These are phyloP conservation scores for Aaosphaeria pasadenensis DNA, from an alignment of 2,329 filamentous ascomycete species.

Conservation along the genomic window DNA sequence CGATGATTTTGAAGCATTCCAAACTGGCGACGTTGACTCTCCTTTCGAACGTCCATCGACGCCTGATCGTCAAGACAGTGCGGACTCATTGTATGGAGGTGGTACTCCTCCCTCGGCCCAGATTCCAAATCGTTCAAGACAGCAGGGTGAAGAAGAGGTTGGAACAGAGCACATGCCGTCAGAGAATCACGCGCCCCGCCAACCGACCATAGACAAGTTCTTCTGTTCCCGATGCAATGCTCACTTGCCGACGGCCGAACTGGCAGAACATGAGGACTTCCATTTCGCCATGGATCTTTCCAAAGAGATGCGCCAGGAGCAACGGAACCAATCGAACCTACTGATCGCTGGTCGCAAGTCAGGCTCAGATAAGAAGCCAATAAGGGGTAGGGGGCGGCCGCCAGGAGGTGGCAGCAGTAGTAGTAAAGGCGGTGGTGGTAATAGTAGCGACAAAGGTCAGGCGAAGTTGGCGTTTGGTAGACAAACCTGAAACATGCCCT, in stretches of 20 bases:
- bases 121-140: not conserved
- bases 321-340: constrained; percentile 13
- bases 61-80: constrained; percentile 1
- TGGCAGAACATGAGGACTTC: constrained; percentile 84
- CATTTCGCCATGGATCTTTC: constrained; percentile 89
- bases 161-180: constrained; percentile 4
- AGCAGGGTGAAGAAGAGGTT: not conserved
- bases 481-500: not conserved
- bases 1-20: not conserved
- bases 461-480: constrained; percentile 43
- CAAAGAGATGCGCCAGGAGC: constrained; percentile 47
- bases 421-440: constrained; percentile 36
- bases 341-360: constrained; percentile 6
- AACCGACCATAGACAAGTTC: constrained; percentile 34
- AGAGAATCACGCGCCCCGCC: constrained; percentile 3
- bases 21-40: not conserved
- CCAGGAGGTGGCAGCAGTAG: constrained; percentile 12
- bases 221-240: constrained; percentile 66
- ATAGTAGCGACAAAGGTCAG: constrained; percentile 22
- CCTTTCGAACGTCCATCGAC: constrained; percentile 8
- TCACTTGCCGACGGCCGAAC: constrained; percentile 56
- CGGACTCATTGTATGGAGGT: not conserved
- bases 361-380: constrained; percentile 14
- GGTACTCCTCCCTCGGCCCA: constrained; percentile 1
- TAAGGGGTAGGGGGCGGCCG: constrained; percentile 36